phyloP scores from a whole-genome alignment of 1,139 yeast species.

The Chernovozyma sophiae-reginae region DNA sequence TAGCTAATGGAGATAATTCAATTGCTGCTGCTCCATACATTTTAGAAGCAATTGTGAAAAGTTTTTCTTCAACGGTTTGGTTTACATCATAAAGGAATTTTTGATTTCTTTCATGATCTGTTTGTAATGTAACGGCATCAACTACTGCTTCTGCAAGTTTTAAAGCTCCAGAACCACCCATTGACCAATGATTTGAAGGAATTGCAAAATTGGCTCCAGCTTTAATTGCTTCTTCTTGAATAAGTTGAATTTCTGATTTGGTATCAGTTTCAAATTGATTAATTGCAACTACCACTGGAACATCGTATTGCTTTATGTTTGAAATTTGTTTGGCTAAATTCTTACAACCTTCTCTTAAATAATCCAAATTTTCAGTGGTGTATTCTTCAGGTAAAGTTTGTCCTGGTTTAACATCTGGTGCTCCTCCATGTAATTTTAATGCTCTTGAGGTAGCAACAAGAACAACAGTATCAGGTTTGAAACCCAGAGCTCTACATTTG shows the following conservation, averaged over 20 bases:
- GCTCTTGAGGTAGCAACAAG: constrained; percentile 80
- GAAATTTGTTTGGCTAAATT: constrained; percentile 73
- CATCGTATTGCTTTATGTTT: constrained; percentile 66
- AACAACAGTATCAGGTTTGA: constrained; percentile 69
- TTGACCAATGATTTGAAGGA: constrained; percentile 74
- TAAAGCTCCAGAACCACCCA: constrained; percentile 75
- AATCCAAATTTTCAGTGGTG: constrained; percentile 60
- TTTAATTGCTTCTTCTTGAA: constrained; percentile 56
- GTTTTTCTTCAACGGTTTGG: constrained; percentile 59
- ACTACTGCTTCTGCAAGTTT: constrained; percentile 68
- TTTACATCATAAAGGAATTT: constrained; percentile 59
- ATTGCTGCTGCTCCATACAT: constrained; percentile 75
- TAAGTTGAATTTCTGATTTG: constrained; percentile 59
- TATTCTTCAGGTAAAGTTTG: constrained; percentile 68
- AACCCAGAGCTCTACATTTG: constrained; percentile 73
- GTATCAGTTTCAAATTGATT: constrained; percentile 73
- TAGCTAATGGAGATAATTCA: constrained; percentile 65
- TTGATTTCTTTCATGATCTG: constrained; percentile 33
- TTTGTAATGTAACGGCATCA: constrained; percentile 42
- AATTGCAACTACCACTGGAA: constrained; percentile 77
- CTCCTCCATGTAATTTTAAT: constrained; percentile 78
- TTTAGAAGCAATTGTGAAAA: constrained; percentile 60
- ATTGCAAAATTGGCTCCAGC: constrained; percentile 80
- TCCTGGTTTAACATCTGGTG: constrained; percentile 80
- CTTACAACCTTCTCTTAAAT: constrained; percentile 61